Evolutionary conservation across 179 eudicot species (phyloP), one percentile per base, ranked within the genome.

Genomic region (Silene coronaria): DNA sequence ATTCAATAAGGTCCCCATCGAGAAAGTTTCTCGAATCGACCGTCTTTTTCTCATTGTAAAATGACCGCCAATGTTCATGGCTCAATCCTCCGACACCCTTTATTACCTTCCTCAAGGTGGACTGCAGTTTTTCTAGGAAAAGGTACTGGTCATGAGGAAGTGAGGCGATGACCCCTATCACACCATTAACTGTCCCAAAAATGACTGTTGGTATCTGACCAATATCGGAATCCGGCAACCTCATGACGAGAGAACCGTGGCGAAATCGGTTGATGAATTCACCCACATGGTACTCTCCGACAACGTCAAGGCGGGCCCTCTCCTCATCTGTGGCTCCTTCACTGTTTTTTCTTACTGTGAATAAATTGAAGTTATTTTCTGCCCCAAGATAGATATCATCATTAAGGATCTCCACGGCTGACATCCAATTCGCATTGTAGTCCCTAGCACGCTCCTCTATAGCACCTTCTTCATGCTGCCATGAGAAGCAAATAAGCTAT

Each of bases 401-500:
- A 65, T 96, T 90, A 3, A 96, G 92, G 77, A 93, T 92, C 87
- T 96, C 99, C 6, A 96, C 98, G 6, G 97, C 99, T 23, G 99
- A 86, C 99, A 96, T 93, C 99, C 98, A 96, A 45, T 93, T 92
- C 24, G 97, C 98, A 69, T 93, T 96, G 84, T 96, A 96, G 80
- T 96, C 99, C 68, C 99, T 91, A 1, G 99, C 99, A 59, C 97
- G 91, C 82, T 96, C 99, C 87, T 96, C 99, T 27, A 96, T 93
- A 27, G 99, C 97, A 82, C 99, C 98, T 78, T 96, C 99, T 82
- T 96, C 99, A 1, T 96, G 97, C 97, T 96, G 91, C 79, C 48
- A 75, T 65, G 38, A 75, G 26, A 45, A 28, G 55, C 14, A 42
- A 70, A 66, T 28, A 68, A 38, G 75, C 19, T 21, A 55, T 17